phyloP scores from a whole-genome alignment of 768 basidiomycete genomes.

The Podaxis sp. region DNA sequence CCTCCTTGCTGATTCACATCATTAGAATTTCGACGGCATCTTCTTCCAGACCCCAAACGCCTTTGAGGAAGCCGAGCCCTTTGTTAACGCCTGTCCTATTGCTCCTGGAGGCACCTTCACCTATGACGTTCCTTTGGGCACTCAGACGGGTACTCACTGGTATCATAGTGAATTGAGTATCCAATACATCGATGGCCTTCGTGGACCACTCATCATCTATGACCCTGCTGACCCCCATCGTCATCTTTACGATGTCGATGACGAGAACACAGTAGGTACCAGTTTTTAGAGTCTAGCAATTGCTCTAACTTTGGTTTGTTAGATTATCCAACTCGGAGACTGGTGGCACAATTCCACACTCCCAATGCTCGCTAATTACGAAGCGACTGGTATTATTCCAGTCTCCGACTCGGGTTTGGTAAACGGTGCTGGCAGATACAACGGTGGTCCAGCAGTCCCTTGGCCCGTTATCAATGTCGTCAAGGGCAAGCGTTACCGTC shows the following conservation, averaged over 20 bases:
- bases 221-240: conserved; percentile 30
- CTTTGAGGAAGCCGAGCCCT: neutral
- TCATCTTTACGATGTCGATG: conserved; percentile 12
- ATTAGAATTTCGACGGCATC: neutral
- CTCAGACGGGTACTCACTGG: neutral
- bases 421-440: conserved; percentile 46
- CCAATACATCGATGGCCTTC: conserved; percentile 43
- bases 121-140: neutral
- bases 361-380: conserved; percentile 28
- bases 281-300: too few relatives aligned
- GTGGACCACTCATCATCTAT: conserved; percentile 39
- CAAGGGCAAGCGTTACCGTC: conserved; percentile 46
- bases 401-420: conserved; percentile 41
- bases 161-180: conserved; percentile 17
- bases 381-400: conserved; percentile 27
- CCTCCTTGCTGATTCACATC: neutral
- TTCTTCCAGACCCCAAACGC: neutral
- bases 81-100: neutral
- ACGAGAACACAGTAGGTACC: neutral
- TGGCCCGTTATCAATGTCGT: conserved; percentile 43
- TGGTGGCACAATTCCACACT: conserved; percentile 39
- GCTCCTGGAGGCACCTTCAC: neutral
- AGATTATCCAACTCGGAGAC: conserved; percentile 33
- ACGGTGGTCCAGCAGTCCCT: conserved; percentile 37
- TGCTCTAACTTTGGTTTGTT: neutral